Evolutionary conservation across 139 green algal species (phyloP).

Genomic region (Edaphochlamys debaryana): DNA sequence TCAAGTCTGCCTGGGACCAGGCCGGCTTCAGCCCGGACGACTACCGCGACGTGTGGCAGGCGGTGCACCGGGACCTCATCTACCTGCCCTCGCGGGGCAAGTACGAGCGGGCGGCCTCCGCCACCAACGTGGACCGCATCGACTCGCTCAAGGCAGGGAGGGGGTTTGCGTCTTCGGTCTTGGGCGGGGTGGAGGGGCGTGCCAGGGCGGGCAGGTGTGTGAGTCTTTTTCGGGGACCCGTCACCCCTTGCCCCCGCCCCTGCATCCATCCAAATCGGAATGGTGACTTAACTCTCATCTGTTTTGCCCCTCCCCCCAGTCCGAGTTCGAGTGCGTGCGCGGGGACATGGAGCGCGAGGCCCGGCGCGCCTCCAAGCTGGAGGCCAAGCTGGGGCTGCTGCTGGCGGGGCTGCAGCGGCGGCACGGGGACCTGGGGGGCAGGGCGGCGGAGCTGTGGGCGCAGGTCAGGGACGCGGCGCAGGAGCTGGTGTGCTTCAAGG

Average conservation of each 20-base stretch:
- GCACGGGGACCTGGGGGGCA: conserved; percentile 47
- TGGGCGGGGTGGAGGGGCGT: no score
- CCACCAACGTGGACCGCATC: conserved; percentile 65
- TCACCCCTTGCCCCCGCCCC: no score
- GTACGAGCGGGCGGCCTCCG: conserved; percentile 63
- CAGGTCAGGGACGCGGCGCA: conserved; percentile 50
- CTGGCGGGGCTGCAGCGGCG: conserved; percentile 54
- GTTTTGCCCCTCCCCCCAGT: conserved; percentile 48
- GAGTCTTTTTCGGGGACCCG: no score
- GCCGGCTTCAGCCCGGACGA: conserved; percentile 47
- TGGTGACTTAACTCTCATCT: no score
- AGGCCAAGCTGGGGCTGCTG: conserved; percentile 67
- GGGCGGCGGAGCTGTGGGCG: conserved; percentile 52
- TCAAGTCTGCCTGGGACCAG: conserved; percentile 58
- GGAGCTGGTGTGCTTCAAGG: conserved; percentile 66
- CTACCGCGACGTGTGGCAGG: conserved; percentile 68
- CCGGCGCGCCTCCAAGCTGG: conserved; percentile 78
- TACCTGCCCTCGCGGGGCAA: conserved; percentile 66
- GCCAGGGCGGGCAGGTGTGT: no score
- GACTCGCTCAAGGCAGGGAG: conserved; percentile 62
- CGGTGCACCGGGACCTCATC: conserved; percentile 70
- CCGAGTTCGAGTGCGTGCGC: conserved; percentile 67
- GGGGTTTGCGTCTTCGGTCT: not conserved
- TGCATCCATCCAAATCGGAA: no score
- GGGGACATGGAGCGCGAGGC: conserved; percentile 84